phyloP scores from a whole-genome alignment of 1,284 basidiomycete species.

The Leccinum proximum region DNA sequence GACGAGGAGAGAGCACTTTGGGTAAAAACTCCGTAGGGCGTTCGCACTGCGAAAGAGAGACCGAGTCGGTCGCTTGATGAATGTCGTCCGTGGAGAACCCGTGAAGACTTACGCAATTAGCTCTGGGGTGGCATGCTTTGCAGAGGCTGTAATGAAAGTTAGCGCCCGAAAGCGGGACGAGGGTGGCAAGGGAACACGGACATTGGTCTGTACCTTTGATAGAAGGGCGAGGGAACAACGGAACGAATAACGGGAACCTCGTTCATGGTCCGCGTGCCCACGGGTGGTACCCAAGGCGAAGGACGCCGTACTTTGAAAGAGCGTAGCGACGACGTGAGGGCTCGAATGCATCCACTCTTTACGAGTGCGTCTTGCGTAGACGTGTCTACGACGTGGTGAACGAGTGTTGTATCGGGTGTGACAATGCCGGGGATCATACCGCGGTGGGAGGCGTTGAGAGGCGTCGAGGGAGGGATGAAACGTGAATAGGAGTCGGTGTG shows the following conservation, averaged over 20 bases:
- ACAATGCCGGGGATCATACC: slow-evolving; percentile 6
- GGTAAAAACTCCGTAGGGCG: slow-evolving; percentile 54
- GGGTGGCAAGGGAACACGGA: slow-evolving; percentile 10
- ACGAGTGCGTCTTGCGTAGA: slow-evolving; percentile 13
- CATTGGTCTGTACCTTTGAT: no score
- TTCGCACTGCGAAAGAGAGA: slow-evolving; percentile 38
- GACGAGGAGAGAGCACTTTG: slow-evolving; percentile 56
- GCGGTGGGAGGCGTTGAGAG: slow-evolving; percentile 12
- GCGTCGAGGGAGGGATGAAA: neutral
- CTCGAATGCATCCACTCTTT: slow-evolving; percentile 8
- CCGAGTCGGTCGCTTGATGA: slow-evolving; percentile 3
- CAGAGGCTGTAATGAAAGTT: slow-evolving; percentile 41
- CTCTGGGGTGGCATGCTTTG: slow-evolving; percentile 41
- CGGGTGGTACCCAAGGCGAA: slow-evolving; percentile 8
- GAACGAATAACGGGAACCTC: no score
- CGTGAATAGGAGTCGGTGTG: neutral
- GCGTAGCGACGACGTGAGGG: slow-evolving; percentile 5
- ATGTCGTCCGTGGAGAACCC: neutral
- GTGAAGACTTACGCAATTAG: slow-evolving; percentile 41
- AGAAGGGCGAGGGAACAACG: no score
- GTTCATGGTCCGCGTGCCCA: no score
- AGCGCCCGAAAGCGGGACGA: slow-evolving; percentile 2
- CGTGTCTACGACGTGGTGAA: slow-evolving; percentile 11
- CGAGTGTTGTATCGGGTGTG: slow-evolving; percentile 2
- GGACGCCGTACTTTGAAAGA: slow-evolving; percentile 6